phyloP scores from a whole-genome alignment of 2,329 filamentous ascomycete species.

The Tolypocladium paradoxum region DNA sequence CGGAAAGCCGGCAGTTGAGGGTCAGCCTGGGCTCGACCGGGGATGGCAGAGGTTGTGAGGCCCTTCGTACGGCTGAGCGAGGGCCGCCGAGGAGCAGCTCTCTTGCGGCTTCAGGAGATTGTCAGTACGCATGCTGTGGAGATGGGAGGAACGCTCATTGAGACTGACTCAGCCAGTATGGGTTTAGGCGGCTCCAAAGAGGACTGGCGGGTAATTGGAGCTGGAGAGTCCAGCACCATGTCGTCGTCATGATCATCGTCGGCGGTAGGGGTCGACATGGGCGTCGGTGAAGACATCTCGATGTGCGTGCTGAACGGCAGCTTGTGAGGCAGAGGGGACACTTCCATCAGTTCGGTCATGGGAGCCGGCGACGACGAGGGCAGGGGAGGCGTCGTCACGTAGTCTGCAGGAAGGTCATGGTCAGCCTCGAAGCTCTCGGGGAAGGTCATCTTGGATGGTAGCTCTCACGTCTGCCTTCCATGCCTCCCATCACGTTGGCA shows the following conservation, averaged over 20 bases:
- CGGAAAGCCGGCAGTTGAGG: conserved; percentile 62
- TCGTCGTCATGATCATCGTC: conserved; percentile 25
- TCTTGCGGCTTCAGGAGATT: conserved; percentile 43
- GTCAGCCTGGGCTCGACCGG: conserved; percentile 50
- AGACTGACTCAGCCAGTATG: conserved; percentile 41
- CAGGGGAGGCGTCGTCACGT: conserved; percentile 73
- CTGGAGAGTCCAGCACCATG: conserved; percentile 48
- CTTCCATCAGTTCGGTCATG: conserved; percentile 73
- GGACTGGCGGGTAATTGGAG: conserved; percentile 33
- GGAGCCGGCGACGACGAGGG: conserved; percentile 70
- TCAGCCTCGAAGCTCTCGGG: conserved; percentile 5
- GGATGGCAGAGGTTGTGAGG: conserved; percentile 55
- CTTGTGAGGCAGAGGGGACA: conserved; percentile 89
- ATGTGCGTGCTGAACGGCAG: conserved; percentile 54
- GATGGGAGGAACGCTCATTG: conserved; percentile 8
- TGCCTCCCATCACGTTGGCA: conserved; percentile 23
- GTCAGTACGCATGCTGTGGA: conserved; percentile 11
- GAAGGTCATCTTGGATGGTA: neutral
- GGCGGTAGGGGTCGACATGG: conserved; percentile 35
- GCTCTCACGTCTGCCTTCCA: conserved; percentile 23
- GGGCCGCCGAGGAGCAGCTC: conserved; percentile 60
- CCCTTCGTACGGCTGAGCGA: conserved; percentile 66
- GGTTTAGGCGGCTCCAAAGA: conserved; percentile 39
- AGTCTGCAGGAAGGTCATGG: conserved; percentile 37
- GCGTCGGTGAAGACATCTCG: conserved; percentile 63